A percentile compares a stretch with the other conserved stretches of the same genome.
Evolutionary conservation across 1,139 yeast genomes (phyloP).

Genomic region (Candida tunisiensis): DNA sequence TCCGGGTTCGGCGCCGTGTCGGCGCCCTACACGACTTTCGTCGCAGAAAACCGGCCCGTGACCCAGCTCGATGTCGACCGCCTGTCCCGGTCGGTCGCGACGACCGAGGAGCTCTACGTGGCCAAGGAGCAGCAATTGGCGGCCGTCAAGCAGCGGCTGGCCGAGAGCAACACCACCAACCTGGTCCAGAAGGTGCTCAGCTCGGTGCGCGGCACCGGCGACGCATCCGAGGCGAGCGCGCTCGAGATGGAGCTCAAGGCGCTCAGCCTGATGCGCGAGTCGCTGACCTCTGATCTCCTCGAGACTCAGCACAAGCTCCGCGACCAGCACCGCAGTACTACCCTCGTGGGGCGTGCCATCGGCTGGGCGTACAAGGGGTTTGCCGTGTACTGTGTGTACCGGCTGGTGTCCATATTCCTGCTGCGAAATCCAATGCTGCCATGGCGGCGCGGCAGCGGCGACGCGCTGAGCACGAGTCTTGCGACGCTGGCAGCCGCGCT

Average conservation of each 20-base stretch:
- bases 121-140: conserved; percentile 12
- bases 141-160: conserved; percentile 1
- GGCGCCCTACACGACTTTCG: conserved; percentile 34
- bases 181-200: conserved; percentile 13
- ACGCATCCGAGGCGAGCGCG: conserved; percentile 50
- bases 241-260: conserved; percentile 60
- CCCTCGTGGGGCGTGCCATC: conserved; percentile 16
- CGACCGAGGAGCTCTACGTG: conserved; percentile 19
- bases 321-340: conserved; percentile 13
- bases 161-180: conserved; percentile 8
- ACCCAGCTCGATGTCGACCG: conserved; percentile 18
- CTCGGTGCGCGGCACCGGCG: conserved; percentile 11
- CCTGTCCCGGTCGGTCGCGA: conserved; percentile 18
- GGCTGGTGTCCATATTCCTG: conserved; percentile 30
- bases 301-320: conserved; percentile 10
- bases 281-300: conserved; percentile 17
- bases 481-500: neutral
- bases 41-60: conserved; percentile 12
- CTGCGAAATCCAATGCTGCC: conserved; percentile 1
- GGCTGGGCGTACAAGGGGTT: conserved; percentile 20
- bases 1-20: conserved; percentile 66
- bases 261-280: conserved; percentile 25
- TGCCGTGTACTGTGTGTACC: conserved; percentile 47
- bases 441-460: no score
- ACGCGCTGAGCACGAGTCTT: no score